Evolutionary conservation across 2,329 filamentous ascomycete genomes (phyloP).

Genomic region (Anisogramma anomala): DNA sequence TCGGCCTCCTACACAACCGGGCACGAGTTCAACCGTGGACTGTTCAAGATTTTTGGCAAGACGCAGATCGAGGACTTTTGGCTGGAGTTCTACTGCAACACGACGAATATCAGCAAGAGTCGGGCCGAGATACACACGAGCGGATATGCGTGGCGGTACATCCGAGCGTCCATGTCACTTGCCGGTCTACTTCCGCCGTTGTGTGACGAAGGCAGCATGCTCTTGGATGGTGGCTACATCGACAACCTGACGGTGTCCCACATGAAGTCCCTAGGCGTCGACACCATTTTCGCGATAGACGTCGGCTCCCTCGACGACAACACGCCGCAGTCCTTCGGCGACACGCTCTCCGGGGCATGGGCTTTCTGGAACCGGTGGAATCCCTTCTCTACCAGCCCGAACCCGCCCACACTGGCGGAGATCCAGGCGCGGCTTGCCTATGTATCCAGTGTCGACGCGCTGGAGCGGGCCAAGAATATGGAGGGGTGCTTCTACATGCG

Average conservation of each 20-base stretch:
- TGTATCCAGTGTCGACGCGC: conserved; percentile 84
- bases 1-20: conserved; percentile 95
- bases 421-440: conserved; percentile 94
- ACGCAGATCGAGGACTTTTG: conserved; percentile 98
- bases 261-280: conserved; percentile 89
- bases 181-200: conserved; percentile 85
- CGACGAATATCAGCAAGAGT: conserved; percentile 94
- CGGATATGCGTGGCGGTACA: conserved; percentile 95
- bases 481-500: conserved; percentile 93
- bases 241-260: conserved; percentile 95
- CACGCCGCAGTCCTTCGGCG: conserved; percentile 83
- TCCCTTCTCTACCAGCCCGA: conserved; percentile 76
- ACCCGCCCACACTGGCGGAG: conserved; percentile 87
- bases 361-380: conserved; percentile 95
- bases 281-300: conserved; percentile 91
- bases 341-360: conserved; percentile 92
- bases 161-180: conserved; percentile 91
- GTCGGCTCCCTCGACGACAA: conserved; percentile 88
- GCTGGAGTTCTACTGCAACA: conserved; percentile 98
- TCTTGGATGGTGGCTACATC: conserved; percentile 91
- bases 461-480: conserved; percentile 85
- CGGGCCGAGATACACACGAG: conserved; percentile 87
- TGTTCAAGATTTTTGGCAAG: conserved; percentile 96
- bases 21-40: conserved; percentile 96
- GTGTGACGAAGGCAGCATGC: conserved; percentile 93